A percentile compares a stretch with the other conserved stretches of the same genome.
phyloP scores from a whole-genome alignment of 495 filamentous ascomycete genomes.

The Physcia stellaris region DNA sequence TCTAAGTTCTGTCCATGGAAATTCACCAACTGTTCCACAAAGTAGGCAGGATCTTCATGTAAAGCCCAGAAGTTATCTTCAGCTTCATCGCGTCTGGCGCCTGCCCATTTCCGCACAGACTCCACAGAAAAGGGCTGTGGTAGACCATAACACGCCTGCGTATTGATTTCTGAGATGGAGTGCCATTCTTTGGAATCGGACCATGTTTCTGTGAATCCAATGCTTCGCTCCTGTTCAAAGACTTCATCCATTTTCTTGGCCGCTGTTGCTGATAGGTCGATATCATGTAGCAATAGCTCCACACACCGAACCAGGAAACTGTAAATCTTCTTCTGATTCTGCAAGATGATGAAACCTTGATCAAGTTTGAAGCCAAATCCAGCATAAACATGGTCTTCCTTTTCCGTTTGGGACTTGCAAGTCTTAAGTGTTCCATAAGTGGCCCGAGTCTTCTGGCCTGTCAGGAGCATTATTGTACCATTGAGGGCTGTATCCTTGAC shows the following conservation, averaged over 20 bases:
- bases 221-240: background rate
- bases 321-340: background rate
- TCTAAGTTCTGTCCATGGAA: background rate
- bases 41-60: background rate
- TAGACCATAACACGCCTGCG: background rate
- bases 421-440: background rate
- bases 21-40: background rate
- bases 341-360: background rate
- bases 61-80: slow-evolving; percentile 1
- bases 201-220: background rate
- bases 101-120: background rate
- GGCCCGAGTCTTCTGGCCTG: background rate
- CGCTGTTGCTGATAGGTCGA: background rate
- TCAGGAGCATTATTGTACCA: background rate
- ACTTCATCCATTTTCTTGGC: background rate
- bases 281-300: background rate
- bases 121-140: slow-evolving; percentile 1
- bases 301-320: background rate
- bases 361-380: background rate
- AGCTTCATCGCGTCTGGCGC: background rate
- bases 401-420: background rate
- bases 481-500: background rate
- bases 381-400: background rate
- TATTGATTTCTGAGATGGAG: background rate
- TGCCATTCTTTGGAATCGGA: background rate